Evolutionary conservation across 2,329 filamentous ascomycete genomes (phyloP).

Genomic region (Scedosporium apiospermum): DNA sequence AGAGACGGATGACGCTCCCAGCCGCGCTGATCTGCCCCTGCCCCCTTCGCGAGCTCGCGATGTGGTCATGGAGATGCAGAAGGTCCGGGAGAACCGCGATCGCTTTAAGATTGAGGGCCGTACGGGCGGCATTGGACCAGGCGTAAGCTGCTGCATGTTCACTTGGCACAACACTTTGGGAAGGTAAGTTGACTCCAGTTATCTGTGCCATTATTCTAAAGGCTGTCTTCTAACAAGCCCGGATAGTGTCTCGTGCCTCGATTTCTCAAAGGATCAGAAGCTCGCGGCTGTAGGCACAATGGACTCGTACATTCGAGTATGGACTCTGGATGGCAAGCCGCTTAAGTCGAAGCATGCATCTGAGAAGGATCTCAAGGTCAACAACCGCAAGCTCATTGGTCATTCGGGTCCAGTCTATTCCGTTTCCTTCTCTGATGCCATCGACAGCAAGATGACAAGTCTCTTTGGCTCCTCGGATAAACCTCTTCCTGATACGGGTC

Average conservation of each 20-base stretch:
- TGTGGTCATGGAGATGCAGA: slow-evolving; percentile 88
- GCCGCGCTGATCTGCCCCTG: slow-evolving; percentile 69
- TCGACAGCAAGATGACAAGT: slow-evolving; percentile 37
- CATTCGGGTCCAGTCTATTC: slow-evolving; percentile 85
- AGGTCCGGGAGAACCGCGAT: slow-evolving; percentile 86
- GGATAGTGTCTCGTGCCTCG: slow-evolving; percentile 73
- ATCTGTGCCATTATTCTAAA: background rate
- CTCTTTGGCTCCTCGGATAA: slow-evolving; percentile 41
- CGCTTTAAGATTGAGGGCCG: slow-evolving; percentile 79
- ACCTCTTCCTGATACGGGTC: slow-evolving; percentile 37
- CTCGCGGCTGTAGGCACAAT: slow-evolving; percentile 83
- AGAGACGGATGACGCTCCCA: slow-evolving; percentile 75
- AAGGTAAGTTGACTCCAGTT: slow-evolving; percentile 46
- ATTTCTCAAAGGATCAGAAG: slow-evolving; percentile 85
- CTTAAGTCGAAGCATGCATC: slow-evolving; percentile 57
- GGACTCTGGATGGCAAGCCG: slow-evolving; percentile 78
- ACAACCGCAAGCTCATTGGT: slow-evolving; percentile 67
- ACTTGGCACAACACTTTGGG: slow-evolving; percentile 97
- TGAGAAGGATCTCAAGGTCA: slow-evolving; percentile 50
- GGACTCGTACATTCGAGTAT: slow-evolving; percentile 92
- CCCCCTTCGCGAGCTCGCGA: slow-evolving; percentile 84
- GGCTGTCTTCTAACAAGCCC: slow-evolving; percentile 9
- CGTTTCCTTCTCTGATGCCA: slow-evolving; percentile 73
- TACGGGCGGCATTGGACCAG: slow-evolving; percentile 73
- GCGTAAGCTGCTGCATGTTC: slow-evolving; percentile 89